Evolutionary conservation across 495 filamentous ascomycete species (phyloP).

Genomic region (Penicillium coffeae): DNA sequence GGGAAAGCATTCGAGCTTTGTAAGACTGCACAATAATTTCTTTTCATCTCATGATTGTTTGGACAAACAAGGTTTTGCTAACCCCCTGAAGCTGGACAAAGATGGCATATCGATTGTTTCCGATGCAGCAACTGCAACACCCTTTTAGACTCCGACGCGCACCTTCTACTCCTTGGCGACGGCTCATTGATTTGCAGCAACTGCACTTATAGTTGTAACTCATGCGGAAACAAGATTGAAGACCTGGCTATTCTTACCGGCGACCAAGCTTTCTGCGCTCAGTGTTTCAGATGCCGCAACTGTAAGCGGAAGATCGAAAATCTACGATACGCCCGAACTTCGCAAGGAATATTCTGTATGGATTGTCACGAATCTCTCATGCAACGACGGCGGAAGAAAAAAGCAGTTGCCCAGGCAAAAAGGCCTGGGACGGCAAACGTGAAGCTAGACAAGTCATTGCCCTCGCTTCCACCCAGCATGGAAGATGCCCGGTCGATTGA

Average conservation of each 20-base stretch:
- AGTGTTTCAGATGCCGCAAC: conserved; percentile 95
- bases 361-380: conserved; percentile 98
- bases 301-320: conserved; percentile 99
- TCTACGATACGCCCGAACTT: conserved; percentile 93
- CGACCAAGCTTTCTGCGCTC: conserved; percentile 97
- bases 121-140: conserved; percentile 95
- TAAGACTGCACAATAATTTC: conserved; percentile 45
- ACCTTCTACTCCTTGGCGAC: conserved; percentile 94
- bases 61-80: conserved; percentile 5
- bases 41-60: background rate
- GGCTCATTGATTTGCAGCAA: conserved; percentile 98
- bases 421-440: conserved; percentile 53
- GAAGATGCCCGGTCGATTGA: conserved; percentile 62
- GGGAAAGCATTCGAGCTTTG: conserved; percentile 97
- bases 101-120: conserved; percentile 99
- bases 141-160: conserved; percentile 95
- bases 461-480: conserved; percentile 79
- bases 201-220: conserved; percentile 98
- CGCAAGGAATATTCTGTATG: conserved; percentile 99
- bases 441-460: conserved; percentile 89
- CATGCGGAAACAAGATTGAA: conserved; percentile 96
- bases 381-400: conserved; percentile 89
- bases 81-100: conserved; percentile 71
- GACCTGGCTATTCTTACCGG: conserved; percentile 97
- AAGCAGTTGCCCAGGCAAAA: conserved; percentile 53